phyloP scores from a whole-genome alignment of 192 early-diverging fungal species.

The Coemansia sp. region DNA sequence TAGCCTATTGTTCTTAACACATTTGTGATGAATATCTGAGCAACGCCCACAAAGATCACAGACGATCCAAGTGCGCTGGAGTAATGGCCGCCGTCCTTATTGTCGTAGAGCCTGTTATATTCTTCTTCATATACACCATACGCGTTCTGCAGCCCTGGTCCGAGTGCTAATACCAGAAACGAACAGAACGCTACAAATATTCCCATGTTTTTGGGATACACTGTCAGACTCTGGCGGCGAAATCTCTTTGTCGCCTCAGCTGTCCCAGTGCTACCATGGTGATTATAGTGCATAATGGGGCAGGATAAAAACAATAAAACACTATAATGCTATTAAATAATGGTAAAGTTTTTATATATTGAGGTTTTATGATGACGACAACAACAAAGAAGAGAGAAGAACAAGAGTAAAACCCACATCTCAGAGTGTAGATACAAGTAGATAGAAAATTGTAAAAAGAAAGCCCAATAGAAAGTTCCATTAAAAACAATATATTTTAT shows the following conservation, averaged over 20 bases:
- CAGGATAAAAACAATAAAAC: slow-evolving; percentile 7
- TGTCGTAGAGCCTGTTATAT: slow-evolving; percentile 44
- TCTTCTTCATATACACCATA: slow-evolving; percentile 55
- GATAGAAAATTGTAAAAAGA: too few relatives aligned
- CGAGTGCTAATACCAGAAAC: slow-evolving; percentile 40
- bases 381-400: background rate
- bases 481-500: background rate
- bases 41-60: slow-evolving; percentile 47
- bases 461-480: background rate
- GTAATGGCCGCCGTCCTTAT: slow-evolving; percentile 32
- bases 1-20: slow-evolving; percentile 49
- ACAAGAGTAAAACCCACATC: background rate
- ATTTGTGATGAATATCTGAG: slow-evolving; percentile 49
- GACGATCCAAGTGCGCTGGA: slow-evolving; percentile 33
- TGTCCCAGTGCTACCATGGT: background rate
- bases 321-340: slow-evolving; percentile 6
- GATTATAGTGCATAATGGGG: background rate
- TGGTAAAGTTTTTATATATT: background rate
- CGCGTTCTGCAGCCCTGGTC: slow-evolving; percentile 46
- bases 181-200: slow-evolving; percentile 48
- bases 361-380: background rate
- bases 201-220: slow-evolving; percentile 46
- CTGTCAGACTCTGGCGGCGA: slow-evolving; percentile 35
- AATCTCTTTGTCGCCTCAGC: slow-evolving; percentile 14
- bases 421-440: background rate